These are phyloP conservation scores for Endothia cerciana DNA, from an alignment of 2,329 filamentous ascomycete genomes.

Conservation along the genomic window DNA sequence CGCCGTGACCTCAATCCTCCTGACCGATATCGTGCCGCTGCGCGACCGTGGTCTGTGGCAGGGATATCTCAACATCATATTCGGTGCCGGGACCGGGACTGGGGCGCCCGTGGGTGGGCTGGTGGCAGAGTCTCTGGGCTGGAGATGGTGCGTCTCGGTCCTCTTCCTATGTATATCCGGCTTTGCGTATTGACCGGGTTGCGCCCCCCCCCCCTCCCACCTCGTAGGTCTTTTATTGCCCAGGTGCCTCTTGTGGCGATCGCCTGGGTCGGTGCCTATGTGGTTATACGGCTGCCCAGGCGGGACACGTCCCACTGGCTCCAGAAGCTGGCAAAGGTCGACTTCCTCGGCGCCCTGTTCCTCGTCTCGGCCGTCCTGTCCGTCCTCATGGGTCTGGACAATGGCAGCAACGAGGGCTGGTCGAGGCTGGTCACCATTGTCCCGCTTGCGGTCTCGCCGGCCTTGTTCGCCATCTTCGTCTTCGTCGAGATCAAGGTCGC, in stretches of 20 bases:
- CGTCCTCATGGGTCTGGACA: conserved; percentile 71
- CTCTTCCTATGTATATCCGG: conserved; percentile 4
- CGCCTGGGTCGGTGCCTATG: conserved; percentile 65
- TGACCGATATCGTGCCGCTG: conserved; percentile 73
- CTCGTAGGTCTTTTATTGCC: conserved; percentile 66
- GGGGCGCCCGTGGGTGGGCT: conserved; percentile 74
- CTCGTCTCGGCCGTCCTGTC: conserved; percentile 42
- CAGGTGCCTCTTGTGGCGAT: conserved; percentile 71
- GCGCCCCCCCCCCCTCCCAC: no score
- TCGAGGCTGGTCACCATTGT: conserved; percentile 58
- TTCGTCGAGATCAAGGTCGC: conserved; percentile 71
- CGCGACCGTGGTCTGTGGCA: conserved; percentile 75
- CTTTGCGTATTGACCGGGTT: no score
- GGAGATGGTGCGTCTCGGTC: conserved; percentile 64
- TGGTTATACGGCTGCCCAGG: conserved; percentile 65
- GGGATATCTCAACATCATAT: conserved; percentile 73
- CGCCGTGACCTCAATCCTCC: conserved; percentile 68
- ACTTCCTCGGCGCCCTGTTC: conserved; percentile 36
- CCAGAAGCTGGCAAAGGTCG: conserved; percentile 49
- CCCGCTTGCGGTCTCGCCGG: conserved; percentile 57
- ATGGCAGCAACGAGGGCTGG: conserved; percentile 75
- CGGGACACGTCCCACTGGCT: conserved; percentile 64
- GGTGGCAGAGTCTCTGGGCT: conserved; percentile 73
- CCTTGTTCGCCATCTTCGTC: conserved; percentile 69
- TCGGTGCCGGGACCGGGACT: conserved; percentile 66